Evolutionary conservation across 164 flowering plant species (phyloP).

Genomic region (Aristolochia californica): DNA sequence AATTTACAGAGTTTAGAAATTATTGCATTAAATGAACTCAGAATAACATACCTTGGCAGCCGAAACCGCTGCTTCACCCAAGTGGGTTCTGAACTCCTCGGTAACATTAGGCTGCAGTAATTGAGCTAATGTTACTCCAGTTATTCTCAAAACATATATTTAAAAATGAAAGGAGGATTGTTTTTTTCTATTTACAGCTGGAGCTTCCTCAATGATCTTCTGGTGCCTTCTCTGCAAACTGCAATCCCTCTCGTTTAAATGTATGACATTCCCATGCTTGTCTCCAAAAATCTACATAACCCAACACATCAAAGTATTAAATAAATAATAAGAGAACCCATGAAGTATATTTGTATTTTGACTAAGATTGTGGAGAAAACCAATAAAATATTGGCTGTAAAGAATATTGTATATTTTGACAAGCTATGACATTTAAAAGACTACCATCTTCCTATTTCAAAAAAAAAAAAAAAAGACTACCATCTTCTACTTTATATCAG

Average conservation of each 20-base stretch:
- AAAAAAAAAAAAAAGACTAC: too few species aligned
- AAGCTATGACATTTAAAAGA: too few species aligned
- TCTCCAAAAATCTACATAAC: conserved; percentile 75
- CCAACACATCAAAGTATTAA: neutral
- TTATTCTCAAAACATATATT: conserved; percentile 9
- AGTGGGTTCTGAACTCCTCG: conserved; percentile 55
- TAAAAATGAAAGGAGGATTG: conserved; percentile 5
- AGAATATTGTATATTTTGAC: too few species aligned
- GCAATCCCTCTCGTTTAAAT: conserved; percentile 93
- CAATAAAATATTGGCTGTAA: too few species aligned
- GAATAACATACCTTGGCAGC: conserved; percentile 77
- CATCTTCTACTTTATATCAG: too few species aligned
- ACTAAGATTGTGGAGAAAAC: too few species aligned
- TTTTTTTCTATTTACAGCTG: conserved; percentile 60
- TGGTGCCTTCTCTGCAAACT: conserved; percentile 99
- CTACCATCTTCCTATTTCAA: too few species aligned
- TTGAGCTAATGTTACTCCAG: conserved; percentile 12
- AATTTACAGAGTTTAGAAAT: too few species aligned
- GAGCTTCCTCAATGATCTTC: conserved; percentile 99
- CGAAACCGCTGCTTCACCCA: conserved; percentile 95
- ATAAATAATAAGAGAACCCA: neutral
- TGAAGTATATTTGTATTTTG: too few species aligned
- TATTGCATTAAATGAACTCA: neutral
- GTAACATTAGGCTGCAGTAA: conserved; percentile 77
- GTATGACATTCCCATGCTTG: conserved; percentile 73